phyloP scores from a whole-genome alignment of 2,329 filamentous ascomycete genomes.

The Trematosphaeria pertusa region DNA sequence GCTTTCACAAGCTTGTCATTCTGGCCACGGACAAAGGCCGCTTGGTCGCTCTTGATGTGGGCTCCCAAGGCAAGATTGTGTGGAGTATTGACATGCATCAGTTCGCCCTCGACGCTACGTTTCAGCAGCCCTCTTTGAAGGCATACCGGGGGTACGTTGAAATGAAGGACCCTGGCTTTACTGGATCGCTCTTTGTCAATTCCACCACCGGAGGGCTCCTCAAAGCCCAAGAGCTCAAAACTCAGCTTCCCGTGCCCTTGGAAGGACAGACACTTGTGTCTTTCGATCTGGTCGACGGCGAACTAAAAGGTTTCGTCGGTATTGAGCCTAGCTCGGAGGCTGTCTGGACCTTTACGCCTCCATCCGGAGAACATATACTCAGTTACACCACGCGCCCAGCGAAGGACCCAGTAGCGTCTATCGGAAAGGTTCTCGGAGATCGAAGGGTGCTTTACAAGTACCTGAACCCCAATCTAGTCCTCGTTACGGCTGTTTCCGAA shows the following conservation, averaged over 20 bases:
- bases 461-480: constrained; percentile 82
- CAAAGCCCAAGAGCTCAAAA: constrained; percentile 24
- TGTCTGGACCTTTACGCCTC: constrained; percentile 76
- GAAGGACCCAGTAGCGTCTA: constrained; percentile 90
- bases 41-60: constrained; percentile 80
- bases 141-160: constrained; percentile 43
- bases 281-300: constrained; percentile 41
- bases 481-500: constrained; percentile 74
- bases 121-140: constrained; percentile 64
- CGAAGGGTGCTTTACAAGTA: constrained; percentile 98
- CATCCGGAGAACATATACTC: constrained; percentile 70
- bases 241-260: constrained; percentile 14
- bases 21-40: constrained; percentile 81
- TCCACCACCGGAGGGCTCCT: constrained; percentile 40
- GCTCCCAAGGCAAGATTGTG: constrained; percentile 72
- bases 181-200: constrained; percentile 39
- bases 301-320: constrained; percentile 41
- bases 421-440: constrained; percentile 91
- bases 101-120: constrained; percentile 61
- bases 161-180: constrained; percentile 32
- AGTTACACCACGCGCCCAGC: constrained; percentile 71
- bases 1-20: constrained; percentile 85
- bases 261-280: constrained; percentile 36
- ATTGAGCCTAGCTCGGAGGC: constrained; percentile 29
- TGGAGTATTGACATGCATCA: constrained; percentile 76